Base-by-base conservation (phyloP, 2,329 filamentous ascomycete genomes). In the Berkeleyomyces rouxiae region DNA sequence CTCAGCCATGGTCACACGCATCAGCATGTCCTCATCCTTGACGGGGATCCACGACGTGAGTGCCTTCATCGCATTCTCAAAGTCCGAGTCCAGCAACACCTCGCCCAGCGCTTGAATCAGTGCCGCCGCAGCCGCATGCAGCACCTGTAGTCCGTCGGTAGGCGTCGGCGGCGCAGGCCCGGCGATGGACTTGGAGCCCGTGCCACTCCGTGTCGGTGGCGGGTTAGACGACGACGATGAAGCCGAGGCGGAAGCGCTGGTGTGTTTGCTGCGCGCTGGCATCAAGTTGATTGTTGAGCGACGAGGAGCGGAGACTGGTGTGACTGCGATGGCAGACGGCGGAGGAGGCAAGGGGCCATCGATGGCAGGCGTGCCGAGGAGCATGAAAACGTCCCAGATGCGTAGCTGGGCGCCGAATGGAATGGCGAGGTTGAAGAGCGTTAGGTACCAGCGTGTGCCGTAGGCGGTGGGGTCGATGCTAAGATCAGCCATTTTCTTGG, bases 211-310 rank as follows among this genome's bases (percentile, higher is more conserved):
- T 65, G 42, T 11, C 62, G 66, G 9, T 62, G 64, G 55, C 65
- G 6, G 79, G 76, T 23, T 92, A 88, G 59, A 92, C 91, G 13
- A 97, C 81, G n/a, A 97, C 82, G 82, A 97, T 89, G 74, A 96
- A 96, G 1, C 96, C 87, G 71, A 97, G 92, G 92, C 93, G 89
- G 74, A 96, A 96, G 1, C 96, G 87, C 71, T 97, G 92, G 93
- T 93, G 97, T 13, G 97, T 87, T 60, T 93, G 86, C 43, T 97
- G 83, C 73, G 97, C 92, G 4, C 90, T 90, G 89, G 82, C 69
- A 97, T 97, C 0, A 93, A 93, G 57, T 60, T 64, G 36, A 64
- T 64, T 9, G 63, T 60, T 1, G 53, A 59, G 11, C 63, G 60
- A 31, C 60, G 63, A n/a, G 60, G 60, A 3, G 55, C 55, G 23